Evolutionary conservation across 495 filamentous ascomycete genomes (phyloP), one percentile per base, ranked within the genome.

Genomic region (Aspergillus asperescens): DNA sequence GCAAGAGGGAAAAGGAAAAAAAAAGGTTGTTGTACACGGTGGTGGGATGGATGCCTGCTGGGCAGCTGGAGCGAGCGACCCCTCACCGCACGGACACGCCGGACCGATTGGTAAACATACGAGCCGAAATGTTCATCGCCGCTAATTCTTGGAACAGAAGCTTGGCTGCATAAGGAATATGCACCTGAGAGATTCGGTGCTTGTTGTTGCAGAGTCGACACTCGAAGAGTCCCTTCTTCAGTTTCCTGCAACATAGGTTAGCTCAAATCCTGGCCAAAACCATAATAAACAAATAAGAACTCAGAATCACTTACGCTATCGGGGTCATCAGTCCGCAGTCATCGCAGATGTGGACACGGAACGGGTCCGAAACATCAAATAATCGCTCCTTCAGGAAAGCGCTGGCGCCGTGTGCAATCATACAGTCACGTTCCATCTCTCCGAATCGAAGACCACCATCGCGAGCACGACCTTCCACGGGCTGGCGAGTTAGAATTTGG

Each of bases 381-480:
- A 99, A 74, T 56, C 92, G 78, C 78, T 99, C 93, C 76, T 96
- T 96, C 66, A 99, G 75, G 81, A 99, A 97, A 4, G 90, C 83
- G 55, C 88, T 90, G 23, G 93, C 93, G 64, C 93, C 93, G 70
- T 99, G 94, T 24, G 94, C 87, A 70, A 99, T 97, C 94, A 99
- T 97, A 73, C 93, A 99, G 81, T 99, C 93, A 69, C 93, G 91
- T 73, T 99, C 93, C 93, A 99, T 99, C 79, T 99, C 93, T 82
- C 93, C 93, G 80, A 99, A 99, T 62, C 93, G 90, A 39, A 99
- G 81, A 75, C 93, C 93, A 79, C 93, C 93, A 69, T 99, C 93
- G 75, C 93, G 80, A 0, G 93, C 94, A 77, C 93, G 83, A 82
- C 93, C 93, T 69, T 99, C 93, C 9, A 97, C 92, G n/a, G 93